Evolutionary conservation across 768 basidiomycete genomes (phyloP), one percentile per base, ranked within the genome.

Genomic region (Phanerodontia chrysosporium): DNA sequence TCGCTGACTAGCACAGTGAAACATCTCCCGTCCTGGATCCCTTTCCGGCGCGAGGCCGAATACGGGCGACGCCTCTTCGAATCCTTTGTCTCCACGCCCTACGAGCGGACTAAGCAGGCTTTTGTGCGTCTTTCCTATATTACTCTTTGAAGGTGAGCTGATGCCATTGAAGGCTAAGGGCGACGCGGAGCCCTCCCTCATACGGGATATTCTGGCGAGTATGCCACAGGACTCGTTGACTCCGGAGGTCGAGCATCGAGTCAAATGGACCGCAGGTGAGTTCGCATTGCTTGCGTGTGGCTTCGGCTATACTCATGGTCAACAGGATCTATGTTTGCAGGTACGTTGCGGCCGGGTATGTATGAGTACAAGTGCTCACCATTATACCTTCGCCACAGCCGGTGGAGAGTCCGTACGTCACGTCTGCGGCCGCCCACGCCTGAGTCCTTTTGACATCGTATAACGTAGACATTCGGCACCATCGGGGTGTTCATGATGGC

Each of bases 401-500:
- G 58, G 58, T n/a, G 58, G 58, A 46, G 58, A 59, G 29, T 53
- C 58, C 16, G 58, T 59, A 49, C 25, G 51, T 29, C 3, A 24
- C 25, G 30, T 10, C 29, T 49, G 21, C 8, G 14, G 18, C 18
- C 39, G 8, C 4, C 4, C 3, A 8, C 53, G 42, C 42, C 36
- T 24, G 8, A 25, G 13, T 18, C 4, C 6, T 8, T 42, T 18
- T 42, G 16, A 42, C 39, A 9, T 12, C 10, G 18, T 3, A 22
- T 29, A 9, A 27, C 8, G 4, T 48, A 70, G 70, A 69, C 67
- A 1, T 63, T 57, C 13, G 61, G 65, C 3, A 57, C 64, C 2
- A 49, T 66, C n/a, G 57, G 59, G 27, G 61, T 58, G 5, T 70
- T 68, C 58, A 65, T 70, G 52, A 60, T 70, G 10, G 68, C 65